Evolutionary conservation across 129 eudicot genomes (phyloP).

Genomic region (Lonicera japonica): DNA sequence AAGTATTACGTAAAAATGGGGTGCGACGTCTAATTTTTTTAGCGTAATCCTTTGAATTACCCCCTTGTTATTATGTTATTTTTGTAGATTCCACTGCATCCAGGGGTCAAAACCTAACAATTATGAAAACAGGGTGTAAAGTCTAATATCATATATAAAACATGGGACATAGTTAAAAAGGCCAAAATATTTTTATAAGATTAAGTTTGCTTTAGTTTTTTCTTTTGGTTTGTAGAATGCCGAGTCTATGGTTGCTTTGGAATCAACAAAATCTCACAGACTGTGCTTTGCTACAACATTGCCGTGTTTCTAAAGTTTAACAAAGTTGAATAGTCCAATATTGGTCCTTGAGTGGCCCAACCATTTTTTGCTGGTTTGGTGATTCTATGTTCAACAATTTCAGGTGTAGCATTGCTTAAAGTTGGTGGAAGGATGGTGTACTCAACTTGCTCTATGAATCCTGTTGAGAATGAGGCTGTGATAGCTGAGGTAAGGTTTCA

Average conservation of each 20-base stretch:
- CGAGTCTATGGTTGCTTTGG: not conserved
- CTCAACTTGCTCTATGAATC: constrained; percentile 99
- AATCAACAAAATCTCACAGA: not conserved
- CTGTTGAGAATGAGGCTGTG: constrained; percentile 97
- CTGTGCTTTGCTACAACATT: not conserved
- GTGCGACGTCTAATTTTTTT: no score
- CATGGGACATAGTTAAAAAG: no score
- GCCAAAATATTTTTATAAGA: no score
- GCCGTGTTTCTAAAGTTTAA: not conserved
- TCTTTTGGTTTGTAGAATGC: no score
- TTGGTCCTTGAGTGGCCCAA: not conserved
- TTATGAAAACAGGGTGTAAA: no score
- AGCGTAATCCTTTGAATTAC: no score
- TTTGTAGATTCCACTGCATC: no score
- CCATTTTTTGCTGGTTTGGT: not conserved
- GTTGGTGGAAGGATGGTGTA: constrained; percentile 96
- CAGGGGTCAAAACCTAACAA: no score
- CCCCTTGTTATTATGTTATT: no score
- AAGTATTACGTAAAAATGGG: no score
- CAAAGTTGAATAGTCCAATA: not conserved
- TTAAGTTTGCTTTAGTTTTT: no score
- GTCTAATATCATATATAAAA: no score
- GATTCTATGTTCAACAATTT: constrained; percentile 4
- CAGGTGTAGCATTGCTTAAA: constrained; percentile 90
- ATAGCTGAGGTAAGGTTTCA: constrained; percentile 74